phyloP scores from a whole-genome alignment of 75 land plant species.

The Cupressus sempervirens region DNA sequence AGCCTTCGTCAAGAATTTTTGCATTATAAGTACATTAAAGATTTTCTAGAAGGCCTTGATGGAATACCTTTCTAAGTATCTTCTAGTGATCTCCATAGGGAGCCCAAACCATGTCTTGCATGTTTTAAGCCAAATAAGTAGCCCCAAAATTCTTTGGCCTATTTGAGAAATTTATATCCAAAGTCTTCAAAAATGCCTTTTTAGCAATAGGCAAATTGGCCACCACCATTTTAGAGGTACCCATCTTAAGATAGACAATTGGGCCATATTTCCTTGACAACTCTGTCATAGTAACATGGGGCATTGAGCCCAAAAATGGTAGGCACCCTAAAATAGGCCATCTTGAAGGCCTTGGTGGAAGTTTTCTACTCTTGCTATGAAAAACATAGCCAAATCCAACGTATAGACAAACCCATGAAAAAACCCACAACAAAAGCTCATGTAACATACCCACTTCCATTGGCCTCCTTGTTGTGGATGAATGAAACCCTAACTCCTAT shows the following conservation, averaged over 20 bases:
- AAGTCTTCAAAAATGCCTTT: slow-evolving; percentile 27
- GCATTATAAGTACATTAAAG: no score
- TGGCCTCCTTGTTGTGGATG: no score
- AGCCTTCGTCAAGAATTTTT: no score
- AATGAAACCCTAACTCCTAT: no score
- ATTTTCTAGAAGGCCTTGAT: neutral
- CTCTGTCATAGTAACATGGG: slow-evolving; percentile 30
- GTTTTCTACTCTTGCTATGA: neutral
- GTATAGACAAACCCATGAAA: neutral
- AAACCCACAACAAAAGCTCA: neutral
- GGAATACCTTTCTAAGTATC: slow-evolving; percentile 20
- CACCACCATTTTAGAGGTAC: slow-evolving; percentile 30
- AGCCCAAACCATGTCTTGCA: slow-evolving; percentile 38
- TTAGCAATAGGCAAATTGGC: slow-evolving; percentile 43
- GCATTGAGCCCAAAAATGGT: slow-evolving; percentile 22
- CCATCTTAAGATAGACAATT: slow-evolving; percentile 41
- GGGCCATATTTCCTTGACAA: slow-evolving; percentile 49
- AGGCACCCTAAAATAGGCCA: slow-evolving; percentile 15
- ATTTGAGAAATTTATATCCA: slow-evolving; percentile 29
- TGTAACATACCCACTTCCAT: neutral
- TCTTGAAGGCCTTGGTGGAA: slow-evolving; percentile 8
- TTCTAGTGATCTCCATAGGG: slow-evolving; percentile 35
- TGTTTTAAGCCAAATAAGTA: slow-evolving; percentile 22
- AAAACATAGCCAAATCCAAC: neutral
- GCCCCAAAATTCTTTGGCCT: slow-evolving; percentile 27